Conservation (phyloP, 345 rosid genomes). For the Eucalyptus tenuipes region DNA sequence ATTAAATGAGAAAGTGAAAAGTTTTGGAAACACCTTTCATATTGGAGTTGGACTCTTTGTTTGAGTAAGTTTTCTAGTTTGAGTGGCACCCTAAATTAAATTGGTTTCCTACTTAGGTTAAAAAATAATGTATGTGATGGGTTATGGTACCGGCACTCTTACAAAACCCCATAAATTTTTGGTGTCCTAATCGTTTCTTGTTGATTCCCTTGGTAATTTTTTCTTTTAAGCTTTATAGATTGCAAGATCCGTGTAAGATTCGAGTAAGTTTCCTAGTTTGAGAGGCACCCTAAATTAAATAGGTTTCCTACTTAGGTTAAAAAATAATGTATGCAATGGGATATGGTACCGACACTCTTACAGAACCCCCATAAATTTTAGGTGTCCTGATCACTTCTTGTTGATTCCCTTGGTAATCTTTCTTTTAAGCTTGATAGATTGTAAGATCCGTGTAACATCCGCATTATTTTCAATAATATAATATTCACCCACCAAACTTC, state of each 20-base stretch:
- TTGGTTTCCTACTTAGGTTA: background rate
- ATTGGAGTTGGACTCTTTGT: background rate
- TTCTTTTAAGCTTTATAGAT: background rate
- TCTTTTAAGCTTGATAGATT: background rate
- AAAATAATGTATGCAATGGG: too few relatives aligned
- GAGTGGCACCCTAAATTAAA: background rate
- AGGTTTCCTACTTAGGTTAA: too few relatives aligned
- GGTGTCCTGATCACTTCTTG: background rate
- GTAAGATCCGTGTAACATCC: background rate
- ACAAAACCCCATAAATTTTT: background rate
- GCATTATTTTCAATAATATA: background rate
- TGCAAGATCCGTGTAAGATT: background rate
- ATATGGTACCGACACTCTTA: too few relatives aligned
- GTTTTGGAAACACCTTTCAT: background rate
- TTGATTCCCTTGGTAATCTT: background rate
- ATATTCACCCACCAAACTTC: background rate
- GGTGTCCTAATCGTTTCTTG: background rate
- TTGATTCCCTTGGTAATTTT: background rate
- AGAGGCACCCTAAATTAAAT: too few relatives aligned
- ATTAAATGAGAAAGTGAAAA: background rate
- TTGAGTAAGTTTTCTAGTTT: background rate
- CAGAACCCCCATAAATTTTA: background rate
- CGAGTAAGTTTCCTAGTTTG: too few relatives aligned
- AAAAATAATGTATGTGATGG: background rate
- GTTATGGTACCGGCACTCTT: too few relatives aligned